Percentiles rank a stretch among this genome's conserved stretches.
phyloP scores from a whole-genome alignment of 768 basidiomycete genomes.

The Collybia mongolica region DNA sequence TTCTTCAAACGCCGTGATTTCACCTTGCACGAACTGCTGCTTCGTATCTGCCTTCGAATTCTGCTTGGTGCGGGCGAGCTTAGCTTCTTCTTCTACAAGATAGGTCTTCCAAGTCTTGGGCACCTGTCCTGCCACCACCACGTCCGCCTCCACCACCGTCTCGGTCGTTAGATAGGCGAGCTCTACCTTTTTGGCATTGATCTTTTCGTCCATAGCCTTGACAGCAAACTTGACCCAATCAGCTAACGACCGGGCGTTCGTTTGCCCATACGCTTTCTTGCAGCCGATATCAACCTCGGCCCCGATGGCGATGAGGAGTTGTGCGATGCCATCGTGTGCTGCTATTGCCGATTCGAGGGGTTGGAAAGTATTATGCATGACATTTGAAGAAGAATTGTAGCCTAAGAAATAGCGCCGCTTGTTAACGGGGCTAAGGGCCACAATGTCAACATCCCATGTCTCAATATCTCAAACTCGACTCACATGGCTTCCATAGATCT shows the following conservation, averaged over 20 bases:
- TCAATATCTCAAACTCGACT: constrained; percentile 5
- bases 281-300: constrained; percentile 32
- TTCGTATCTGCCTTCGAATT: too few relatives aligned
- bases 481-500: constrained; percentile 32
- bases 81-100: constrained; percentile 6
- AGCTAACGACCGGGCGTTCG: constrained; percentile 25
- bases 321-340: constrained; percentile 33
- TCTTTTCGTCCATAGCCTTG: constrained; percentile 6
- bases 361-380: constrained; percentile 23
- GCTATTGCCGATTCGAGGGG: constrained; percentile 38
- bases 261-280: constrained; percentile 16
- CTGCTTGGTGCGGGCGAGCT: too few relatives aligned
- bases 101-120: not conserved
- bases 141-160: too few relatives aligned
- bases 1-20: constrained; percentile 16
- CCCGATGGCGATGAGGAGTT: constrained; percentile 36
- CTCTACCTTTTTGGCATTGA: too few relatives aligned
- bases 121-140: not conserved
- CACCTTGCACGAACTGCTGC: too few relatives aligned
- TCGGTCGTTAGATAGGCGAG: too few relatives aligned
- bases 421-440: constrained; percentile 12
- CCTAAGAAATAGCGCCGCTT: constrained; percentile 14
- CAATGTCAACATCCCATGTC: not conserved
- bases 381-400: constrained; percentile 20
- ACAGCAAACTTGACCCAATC: constrained; percentile 40